phyloP scores from a whole-genome alignment of 345 rosid species.

The Citropsis articulata region DNA sequence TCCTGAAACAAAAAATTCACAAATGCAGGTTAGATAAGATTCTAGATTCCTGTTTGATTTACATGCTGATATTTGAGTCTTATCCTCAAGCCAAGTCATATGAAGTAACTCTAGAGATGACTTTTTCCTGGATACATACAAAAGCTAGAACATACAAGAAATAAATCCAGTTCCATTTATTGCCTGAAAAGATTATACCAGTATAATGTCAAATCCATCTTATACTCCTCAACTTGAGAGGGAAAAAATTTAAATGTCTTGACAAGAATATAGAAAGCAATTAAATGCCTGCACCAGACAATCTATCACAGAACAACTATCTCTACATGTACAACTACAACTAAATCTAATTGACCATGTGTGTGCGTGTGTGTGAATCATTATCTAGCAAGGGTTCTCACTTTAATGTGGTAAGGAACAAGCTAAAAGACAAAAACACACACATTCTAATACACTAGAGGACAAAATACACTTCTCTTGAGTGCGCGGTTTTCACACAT shows the following conservation, averaged over 20 bases:
- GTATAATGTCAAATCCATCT: not conserved
- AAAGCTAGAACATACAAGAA: not conserved
- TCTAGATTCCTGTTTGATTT: not conserved
- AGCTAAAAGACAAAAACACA: no score
- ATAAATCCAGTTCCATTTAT: not conserved
- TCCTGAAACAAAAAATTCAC: constrained; percentile 50
- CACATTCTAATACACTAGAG: no score
- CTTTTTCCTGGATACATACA: not conserved
- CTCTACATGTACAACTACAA: not conserved
- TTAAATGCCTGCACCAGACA: not conserved
- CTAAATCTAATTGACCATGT: not conserved
- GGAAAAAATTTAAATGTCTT: not conserved
- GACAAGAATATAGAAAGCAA: not conserved
- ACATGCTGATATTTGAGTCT: not conserved
- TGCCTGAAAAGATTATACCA: not conserved
- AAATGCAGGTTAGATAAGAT: not conserved
- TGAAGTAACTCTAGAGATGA: not conserved
- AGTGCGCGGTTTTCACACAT: no score
- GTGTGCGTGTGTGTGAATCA: not conserved
- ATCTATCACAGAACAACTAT: not conserved
- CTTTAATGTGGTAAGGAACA: no score
- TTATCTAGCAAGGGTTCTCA: no score
- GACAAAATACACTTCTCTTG: no score
- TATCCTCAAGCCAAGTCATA: not conserved
- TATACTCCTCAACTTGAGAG: not conserved